Percentiles rank a stretch among this genome's conserved stretches.
These are phyloP conservation scores for Naganishia sp. DNA, from an alignment of 1,284 basidiomycete species.

Conservation along the genomic window DNA sequence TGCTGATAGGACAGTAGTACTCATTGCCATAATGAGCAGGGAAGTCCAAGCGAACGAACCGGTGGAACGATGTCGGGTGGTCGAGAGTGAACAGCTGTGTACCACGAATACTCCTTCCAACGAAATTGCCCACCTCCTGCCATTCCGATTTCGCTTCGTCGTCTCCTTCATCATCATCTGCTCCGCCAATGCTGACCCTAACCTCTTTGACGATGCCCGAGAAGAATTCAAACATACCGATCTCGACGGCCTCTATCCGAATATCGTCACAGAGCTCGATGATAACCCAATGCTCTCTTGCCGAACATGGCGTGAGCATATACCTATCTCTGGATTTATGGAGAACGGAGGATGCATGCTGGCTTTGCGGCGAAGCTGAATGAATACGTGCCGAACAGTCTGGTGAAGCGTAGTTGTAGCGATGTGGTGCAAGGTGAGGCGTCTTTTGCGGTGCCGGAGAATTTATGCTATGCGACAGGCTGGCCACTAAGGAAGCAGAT, in stretches of 20 bases:
- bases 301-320: slow-evolving; percentile 91
- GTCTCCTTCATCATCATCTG: slow-evolving; percentile 67
- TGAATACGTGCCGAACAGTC: slow-evolving; percentile 95
- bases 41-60: slow-evolving; percentile 93
- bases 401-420: slow-evolving; percentile 90
- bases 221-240: slow-evolving; percentile 98
- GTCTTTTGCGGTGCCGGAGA: slow-evolving; percentile 5
- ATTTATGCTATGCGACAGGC: background rate
- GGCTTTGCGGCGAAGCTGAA: slow-evolving; percentile 75
- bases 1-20: slow-evolving; percentile 92
- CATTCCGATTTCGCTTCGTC: slow-evolving; percentile 46
- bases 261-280: slow-evolving; percentile 98
- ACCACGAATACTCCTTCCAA: slow-evolving; percentile 86
- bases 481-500: background rate
- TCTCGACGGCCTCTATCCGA: slow-evolving; percentile 88
- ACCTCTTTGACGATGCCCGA: slow-evolving; percentile 94
- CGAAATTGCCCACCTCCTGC: slow-evolving; percentile 66
- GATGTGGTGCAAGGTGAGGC: slow-evolving; percentile 49
- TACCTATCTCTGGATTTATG: slow-evolving; percentile 90
- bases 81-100: slow-evolving; percentile 67
- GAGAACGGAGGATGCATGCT: slow-evolving; percentile 80
- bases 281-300: slow-evolving; percentile 75
- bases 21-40: slow-evolving; percentile 90
- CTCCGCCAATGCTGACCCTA: slow-evolving; percentile 78
- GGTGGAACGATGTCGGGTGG: slow-evolving; percentile 76